A percentile compares a stretch with the other conserved stretches of the same genome.
These are phyloP conservation scores for Phyllosticta citrichinensis DNA, from an alignment of 2,329 filamentous ascomycete genomes.

Conservation along the genomic window DNA sequence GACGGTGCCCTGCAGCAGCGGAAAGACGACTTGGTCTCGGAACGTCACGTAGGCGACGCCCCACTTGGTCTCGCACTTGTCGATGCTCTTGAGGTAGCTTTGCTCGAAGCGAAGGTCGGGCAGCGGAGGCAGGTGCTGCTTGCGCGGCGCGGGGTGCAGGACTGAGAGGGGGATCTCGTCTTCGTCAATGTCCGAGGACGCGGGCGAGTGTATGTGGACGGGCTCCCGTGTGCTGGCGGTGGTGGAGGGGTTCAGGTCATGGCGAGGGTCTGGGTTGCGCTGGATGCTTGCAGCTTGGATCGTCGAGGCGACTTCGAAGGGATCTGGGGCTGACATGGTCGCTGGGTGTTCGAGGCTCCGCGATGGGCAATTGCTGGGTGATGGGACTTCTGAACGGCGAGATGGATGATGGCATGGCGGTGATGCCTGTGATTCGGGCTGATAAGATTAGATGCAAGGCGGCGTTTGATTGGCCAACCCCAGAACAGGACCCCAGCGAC, in stretches of 20 bases:
- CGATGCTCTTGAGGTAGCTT: slow-evolving; percentile 88
- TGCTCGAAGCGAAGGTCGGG: slow-evolving; percentile 92
- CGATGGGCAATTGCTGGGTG: not conserved
- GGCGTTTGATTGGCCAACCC: slow-evolving; percentile 1
- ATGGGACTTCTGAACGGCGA: not conserved
- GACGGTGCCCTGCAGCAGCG: slow-evolving; percentile 75
- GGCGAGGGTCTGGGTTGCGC: slow-evolving; percentile 55
- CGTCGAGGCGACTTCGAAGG: slow-evolving; percentile 63
- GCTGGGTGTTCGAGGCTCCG: not conserved
- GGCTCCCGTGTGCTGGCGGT: slow-evolving; percentile 57
- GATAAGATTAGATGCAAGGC: not conserved
- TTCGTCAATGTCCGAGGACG: slow-evolving; percentile 43
- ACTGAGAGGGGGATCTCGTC: slow-evolving; percentile 62
- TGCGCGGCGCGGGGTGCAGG: slow-evolving; percentile 45
- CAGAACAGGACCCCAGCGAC: not conserved
- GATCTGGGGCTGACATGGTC: slow-evolving; percentile 47
- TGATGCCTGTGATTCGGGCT: not conserved
- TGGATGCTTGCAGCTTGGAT: slow-evolving; percentile 76
- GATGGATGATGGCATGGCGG: not conserved
- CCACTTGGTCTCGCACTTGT: slow-evolving; percentile 67
- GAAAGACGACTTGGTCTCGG: slow-evolving; percentile 84
- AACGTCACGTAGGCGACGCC: slow-evolving; percentile 74
- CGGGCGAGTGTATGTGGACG: slow-evolving; percentile 36
- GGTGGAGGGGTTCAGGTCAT: slow-evolving; percentile 75
- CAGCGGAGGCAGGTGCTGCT: slow-evolving; percentile 56